Evolutionary conservation across 1,139 yeast genomes (phyloP).

Genomic region (Yamadazyma sp.): DNA sequence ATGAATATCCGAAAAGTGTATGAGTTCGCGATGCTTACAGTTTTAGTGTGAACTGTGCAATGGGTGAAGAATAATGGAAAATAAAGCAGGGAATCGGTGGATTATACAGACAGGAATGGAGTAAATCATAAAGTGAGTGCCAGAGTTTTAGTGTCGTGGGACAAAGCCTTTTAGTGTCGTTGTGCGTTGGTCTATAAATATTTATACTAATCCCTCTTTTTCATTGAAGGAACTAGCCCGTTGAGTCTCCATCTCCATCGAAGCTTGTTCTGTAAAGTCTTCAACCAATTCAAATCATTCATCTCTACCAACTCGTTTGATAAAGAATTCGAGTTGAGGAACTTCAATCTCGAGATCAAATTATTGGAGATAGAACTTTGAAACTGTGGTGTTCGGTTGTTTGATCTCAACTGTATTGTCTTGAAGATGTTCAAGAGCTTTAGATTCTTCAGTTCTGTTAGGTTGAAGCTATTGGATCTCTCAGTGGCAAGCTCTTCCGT

Average conservation of each 20-base stretch:
- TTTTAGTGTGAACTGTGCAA: no score
- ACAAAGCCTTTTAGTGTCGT: no score
- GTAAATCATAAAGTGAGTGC: no score
- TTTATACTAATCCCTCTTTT: background rate
- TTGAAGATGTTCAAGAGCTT: conserved; percentile 26
- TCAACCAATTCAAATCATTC: conserved; percentile 28
- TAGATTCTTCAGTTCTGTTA: conserved; percentile 14
- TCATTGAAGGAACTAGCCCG: conserved; percentile 20
- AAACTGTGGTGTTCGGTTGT: conserved; percentile 11
- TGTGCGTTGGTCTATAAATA: background rate
- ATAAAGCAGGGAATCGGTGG: no score
- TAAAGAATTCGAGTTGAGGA: conserved; percentile 17
- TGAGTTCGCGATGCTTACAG: background rate
- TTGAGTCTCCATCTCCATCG: conserved; percentile 35
- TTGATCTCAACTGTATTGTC: conserved; percentile 20
- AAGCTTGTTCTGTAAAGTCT: conserved; percentile 27
- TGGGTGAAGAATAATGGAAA: no score
- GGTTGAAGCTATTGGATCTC: background rate
- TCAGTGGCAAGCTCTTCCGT: conserved; percentile 7
- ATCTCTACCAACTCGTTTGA: conserved; percentile 5
- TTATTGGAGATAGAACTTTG: conserved; percentile 23
- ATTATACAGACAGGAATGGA: no score
- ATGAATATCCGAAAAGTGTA: no score
- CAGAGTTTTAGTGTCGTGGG: no score
- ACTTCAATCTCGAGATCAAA: conserved; percentile 25